Conservation (phyloP, 371 early-diverging fungal species). For the Lichtheimia ramosa region DNA sequence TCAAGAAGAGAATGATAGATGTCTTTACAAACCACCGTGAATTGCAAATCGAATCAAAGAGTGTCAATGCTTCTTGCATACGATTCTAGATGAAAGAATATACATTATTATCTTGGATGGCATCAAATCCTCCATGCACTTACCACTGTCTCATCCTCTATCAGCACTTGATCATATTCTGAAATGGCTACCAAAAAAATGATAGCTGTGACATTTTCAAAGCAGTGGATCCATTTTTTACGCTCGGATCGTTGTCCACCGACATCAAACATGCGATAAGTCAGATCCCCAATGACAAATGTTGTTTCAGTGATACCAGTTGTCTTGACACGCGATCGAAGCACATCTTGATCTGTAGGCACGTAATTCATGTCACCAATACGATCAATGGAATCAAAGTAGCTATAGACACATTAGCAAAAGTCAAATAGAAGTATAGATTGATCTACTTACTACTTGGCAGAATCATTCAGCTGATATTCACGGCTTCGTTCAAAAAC, state of each 20-base stretch:
- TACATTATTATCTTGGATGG: neutral
- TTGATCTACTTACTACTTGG: slow-evolving; percentile 65
- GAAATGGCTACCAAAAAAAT: slow-evolving; percentile 89
- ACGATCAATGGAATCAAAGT: slow-evolving; percentile 92
- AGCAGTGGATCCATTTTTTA: slow-evolving; percentile 93
- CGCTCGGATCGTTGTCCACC: slow-evolving; percentile 90
- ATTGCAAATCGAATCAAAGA: slow-evolving; percentile 96
- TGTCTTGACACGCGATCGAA: slow-evolving; percentile 83
- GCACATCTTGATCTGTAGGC: slow-evolving; percentile 87
- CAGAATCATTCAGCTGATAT: slow-evolving; percentile 89
- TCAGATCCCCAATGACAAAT: slow-evolving; percentile 81
- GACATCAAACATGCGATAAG: slow-evolving; percentile 90
- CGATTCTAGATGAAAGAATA: slow-evolving; percentile 68
- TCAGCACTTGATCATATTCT: slow-evolving; percentile 91
- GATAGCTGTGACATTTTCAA: slow-evolving; percentile 92
- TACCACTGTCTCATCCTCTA: slow-evolving; percentile 91
- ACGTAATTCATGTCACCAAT: slow-evolving; percentile 73
- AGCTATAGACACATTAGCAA: slow-evolving; percentile 37
- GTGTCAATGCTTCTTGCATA: slow-evolving; percentile 92
- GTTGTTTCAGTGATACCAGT: slow-evolving; percentile 86
- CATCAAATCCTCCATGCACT: slow-evolving; percentile 10
- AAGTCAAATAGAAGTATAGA: neutral
- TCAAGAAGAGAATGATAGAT: slow-evolving; percentile 92
- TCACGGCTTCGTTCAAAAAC: slow-evolving; percentile 80
- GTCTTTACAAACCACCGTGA: slow-evolving; percentile 93